phyloP scores from a whole-genome alignment of 192 early-diverging fungal genomes.

The Coemansia sp. region DNA sequence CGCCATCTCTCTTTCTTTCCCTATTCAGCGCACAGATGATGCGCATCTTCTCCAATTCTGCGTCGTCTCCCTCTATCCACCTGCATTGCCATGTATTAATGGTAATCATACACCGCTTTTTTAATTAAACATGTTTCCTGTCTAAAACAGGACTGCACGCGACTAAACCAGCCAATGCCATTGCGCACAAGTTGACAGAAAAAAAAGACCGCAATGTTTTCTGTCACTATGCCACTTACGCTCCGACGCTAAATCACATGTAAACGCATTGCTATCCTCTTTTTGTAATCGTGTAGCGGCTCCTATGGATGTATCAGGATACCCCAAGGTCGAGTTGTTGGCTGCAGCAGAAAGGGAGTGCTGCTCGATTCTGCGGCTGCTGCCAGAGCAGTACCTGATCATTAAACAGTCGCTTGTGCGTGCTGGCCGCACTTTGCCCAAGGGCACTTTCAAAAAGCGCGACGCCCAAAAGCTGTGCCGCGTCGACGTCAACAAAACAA shows the following conservation, averaged over 20 bases:
- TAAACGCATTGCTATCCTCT: not conserved
- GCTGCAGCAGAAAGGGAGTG: conserved; percentile 40
- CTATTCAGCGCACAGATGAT: not conserved
- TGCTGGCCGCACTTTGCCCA: conserved; percentile 32
- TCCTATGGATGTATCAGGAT: conserved; percentile 40
- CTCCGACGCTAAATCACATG: not conserved
- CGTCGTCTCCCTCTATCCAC: conserved; percentile 1
- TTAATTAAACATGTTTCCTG: not conserved
- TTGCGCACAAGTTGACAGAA: not conserved
- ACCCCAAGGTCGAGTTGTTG: conserved; percentile 28
- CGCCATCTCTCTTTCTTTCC: not conserved
- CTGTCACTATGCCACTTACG: not conserved
- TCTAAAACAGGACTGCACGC: not conserved
- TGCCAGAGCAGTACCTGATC: conserved; percentile 37
- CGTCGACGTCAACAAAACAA: conserved; percentile 90
- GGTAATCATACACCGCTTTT: not conserved
- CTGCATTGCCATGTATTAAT: conserved; percentile 10
- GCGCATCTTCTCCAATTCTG: conserved; percentile 3
- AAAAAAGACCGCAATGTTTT: not conserved
- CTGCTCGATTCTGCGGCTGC: conserved; percentile 43
- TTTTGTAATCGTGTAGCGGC: conserved; percentile 26
- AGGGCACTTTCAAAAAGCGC: conserved; percentile 61
- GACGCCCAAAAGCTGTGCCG: conserved; percentile 88
- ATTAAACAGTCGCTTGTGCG: conserved; percentile 47
- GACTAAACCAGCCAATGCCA: conserved; percentile 1